Evolutionary conservation across 345 rosid genomes (phyloP).

Genomic region (Eutrema heterophyllum): DNA sequence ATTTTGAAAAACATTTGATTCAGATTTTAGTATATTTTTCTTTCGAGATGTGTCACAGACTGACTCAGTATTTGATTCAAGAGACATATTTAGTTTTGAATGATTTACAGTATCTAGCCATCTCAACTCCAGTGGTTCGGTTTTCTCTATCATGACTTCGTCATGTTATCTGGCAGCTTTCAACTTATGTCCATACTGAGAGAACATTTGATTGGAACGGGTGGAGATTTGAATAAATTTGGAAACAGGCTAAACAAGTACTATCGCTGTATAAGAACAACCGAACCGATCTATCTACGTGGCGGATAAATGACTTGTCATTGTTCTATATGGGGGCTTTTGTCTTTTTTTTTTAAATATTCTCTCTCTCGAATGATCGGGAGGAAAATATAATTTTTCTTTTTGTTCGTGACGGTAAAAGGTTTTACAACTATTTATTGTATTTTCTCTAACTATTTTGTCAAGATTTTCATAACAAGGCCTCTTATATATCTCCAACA

Average conservation of each 20-base stretch:
- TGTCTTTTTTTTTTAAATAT: constrained; percentile 17
- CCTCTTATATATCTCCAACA: no score
- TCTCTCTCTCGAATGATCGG: constrained; percentile 22
- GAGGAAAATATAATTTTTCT: background rate
- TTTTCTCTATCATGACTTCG: no score
- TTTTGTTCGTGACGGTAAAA: background rate
- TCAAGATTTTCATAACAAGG: background rate
- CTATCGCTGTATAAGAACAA: constrained; percentile 19
- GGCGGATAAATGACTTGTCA: constrained; percentile 34
- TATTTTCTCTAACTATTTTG: background rate
- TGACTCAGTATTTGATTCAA: no score
- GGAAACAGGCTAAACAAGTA: constrained; percentile 24
- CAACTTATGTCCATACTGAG: no score
- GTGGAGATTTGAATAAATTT: background rate
- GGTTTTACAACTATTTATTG: background rate
- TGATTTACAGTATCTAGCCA: no score
- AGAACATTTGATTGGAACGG: constrained; percentile 24
- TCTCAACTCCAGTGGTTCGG: no score
- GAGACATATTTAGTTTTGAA: no score
- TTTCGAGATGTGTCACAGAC: no score
- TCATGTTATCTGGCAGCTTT: no score
- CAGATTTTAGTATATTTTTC: no score
- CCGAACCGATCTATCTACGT: constrained; percentile 30
- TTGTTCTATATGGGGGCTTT: constrained; percentile 20
- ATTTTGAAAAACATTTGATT: no score